Evolutionary conservation across 768 basidiomycete species (phyloP).

Genomic region (Collybiopsis luxurians): DNA sequence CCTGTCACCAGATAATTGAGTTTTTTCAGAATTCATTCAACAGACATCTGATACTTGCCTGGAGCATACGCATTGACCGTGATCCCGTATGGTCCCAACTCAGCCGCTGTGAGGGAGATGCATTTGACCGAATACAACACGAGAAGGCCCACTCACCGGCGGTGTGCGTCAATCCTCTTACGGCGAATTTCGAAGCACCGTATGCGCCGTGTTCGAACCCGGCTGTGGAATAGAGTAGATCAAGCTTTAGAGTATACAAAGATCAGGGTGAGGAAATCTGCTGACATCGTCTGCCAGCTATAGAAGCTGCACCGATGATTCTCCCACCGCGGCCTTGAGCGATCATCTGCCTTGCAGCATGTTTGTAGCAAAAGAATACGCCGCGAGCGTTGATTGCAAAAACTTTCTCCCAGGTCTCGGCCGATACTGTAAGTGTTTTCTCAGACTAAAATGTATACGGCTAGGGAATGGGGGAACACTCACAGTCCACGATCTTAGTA

Average conservation of each 20-base stretch:
- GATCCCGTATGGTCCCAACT: conserved; percentile 20
- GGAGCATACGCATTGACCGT: conserved; percentile 25
- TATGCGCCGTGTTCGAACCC: conserved; percentile 21
- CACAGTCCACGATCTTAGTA: not conserved
- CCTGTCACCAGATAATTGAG: not conserved
- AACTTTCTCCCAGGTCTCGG: conserved; percentile 19
- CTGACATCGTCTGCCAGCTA: not conserved
- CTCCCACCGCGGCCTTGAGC: conserved; percentile 33
- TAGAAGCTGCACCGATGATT: conserved; percentile 26
- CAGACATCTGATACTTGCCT: conserved; percentile 3
- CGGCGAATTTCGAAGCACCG: conserved; percentile 35
- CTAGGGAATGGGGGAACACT: not conserved
- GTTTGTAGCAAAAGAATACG: conserved; percentile 32
- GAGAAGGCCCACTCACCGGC: conserved; percentile 24
- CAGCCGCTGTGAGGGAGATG: conserved; percentile 11
- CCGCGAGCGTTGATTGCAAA: conserved; percentile 29
- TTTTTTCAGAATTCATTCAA: not conserved
- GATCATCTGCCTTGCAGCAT: conserved; percentile 34
- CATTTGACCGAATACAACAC: not conserved
- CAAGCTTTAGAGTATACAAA: not conserved
- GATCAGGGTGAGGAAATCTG: not conserved
- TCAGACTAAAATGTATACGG: not conserved
- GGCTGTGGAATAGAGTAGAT: not conserved
- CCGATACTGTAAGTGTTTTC: not conserved
- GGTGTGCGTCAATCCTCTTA: conserved; percentile 37